Evolutionary conservation across 208 protist species (phyloP), one percentile per base, ranked within the genome.

Genomic region (Leishmania tarentolae): DNA sequence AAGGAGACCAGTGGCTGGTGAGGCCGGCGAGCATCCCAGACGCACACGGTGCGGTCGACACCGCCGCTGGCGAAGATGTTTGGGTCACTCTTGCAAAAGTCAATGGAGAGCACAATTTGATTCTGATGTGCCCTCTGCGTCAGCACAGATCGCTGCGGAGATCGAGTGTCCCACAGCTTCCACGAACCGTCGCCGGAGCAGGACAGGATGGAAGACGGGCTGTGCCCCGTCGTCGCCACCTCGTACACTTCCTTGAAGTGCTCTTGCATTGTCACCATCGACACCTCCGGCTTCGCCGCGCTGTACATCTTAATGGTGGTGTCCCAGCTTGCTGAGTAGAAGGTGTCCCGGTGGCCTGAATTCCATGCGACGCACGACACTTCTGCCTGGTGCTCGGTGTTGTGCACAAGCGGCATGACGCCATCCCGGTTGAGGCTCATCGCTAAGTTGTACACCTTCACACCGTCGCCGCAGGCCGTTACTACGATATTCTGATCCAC

Each of bases 201-300:
- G 28, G 94, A 97, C 28, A 97, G 79, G 77, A 98, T 94, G 6
- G 92, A 94, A 3, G 91, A 86, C 57, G 93, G 92, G 74, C 91
- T 95, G 84, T 88, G 89, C 35, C 90, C 73, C 46, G 90, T 93
- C 28, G 86, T 90, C 75, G 93, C 83, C 0, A 96, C 88, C 88
- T 97, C 93, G 86, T 98, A 97, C 21, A 98, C 94, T 88, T 98
- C 93, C 86, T 98, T 98, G 81, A 92, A 86, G 87, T 98, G 95
- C 86, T 93, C 95, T 44, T 86, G 82, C 81, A 95, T 88, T 37
- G 92, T 95, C 78, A 89, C 73, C n/a, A 91, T 63, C 35, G 90
- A 92, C 74, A 80, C 83, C 79, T 91, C 83, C 68, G 90, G 90
- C 70, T 89, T 90, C 17, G 80, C 85, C 17, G 92, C 93, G 84